These are phyloP conservation scores for Rhinocladiella mackenziei DNA, from an alignment of 2,329 filamentous ascomycete genomes.

Conservation along the genomic window DNA sequence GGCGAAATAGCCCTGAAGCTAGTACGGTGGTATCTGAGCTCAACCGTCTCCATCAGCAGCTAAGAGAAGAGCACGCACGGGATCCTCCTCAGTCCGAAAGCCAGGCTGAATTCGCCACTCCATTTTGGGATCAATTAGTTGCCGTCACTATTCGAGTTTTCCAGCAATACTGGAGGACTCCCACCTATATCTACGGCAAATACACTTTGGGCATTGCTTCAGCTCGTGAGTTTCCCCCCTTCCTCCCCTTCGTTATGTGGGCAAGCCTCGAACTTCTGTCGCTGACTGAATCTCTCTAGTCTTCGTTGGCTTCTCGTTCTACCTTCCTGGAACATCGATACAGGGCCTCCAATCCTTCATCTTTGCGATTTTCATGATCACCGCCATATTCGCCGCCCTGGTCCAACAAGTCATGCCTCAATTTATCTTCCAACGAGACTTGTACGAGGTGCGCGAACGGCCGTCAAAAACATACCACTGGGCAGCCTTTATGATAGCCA, in stretches of 20 bases:
- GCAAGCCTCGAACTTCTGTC: too few relatives aligned
- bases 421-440: constrained; percentile 63
- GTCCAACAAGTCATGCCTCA: constrained; percentile 61
- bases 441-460: constrained; percentile 65
- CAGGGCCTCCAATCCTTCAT: constrained; percentile 68
- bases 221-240: not conserved
- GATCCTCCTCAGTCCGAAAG: not conserved
- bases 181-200: constrained; percentile 71
- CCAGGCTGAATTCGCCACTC: constrained; percentile 65
- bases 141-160: constrained; percentile 70
- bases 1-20: constrained; percentile 57
- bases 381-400: constrained; percentile 51
- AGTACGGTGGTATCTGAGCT: constrained; percentile 54
- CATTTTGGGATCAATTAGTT: constrained; percentile 61
- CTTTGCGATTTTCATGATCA: constrained; percentile 68
- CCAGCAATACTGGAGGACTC: constrained; percentile 89
- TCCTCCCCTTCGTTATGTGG: not conserved
- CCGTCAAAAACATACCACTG: constrained; percentile 71
- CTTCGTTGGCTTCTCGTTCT: constrained; percentile 59
- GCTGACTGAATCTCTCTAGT: constrained; percentile 38
- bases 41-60: constrained; percentile 42
- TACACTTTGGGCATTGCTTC: constrained; percentile 11
- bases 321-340: constrained; percentile 59
- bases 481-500: constrained; percentile 66
- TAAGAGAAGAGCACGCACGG: constrained; percentile 1